phyloP scores from a whole-genome alignment of 2,329 filamentous ascomycete genomes.

The Aspergillus fijiensis region DNA sequence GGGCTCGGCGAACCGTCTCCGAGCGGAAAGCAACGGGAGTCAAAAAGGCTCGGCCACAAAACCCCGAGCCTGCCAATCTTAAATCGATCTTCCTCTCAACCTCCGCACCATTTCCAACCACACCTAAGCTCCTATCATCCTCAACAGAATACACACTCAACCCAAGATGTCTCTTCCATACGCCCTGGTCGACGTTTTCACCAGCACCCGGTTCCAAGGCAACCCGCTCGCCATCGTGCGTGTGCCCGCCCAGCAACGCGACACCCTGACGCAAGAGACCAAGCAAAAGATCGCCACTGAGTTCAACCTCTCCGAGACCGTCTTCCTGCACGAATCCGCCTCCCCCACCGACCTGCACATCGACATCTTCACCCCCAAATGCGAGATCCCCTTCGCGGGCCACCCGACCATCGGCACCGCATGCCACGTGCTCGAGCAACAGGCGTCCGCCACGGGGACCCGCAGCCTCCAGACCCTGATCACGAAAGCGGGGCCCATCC shows the following conservation, averaged over 20 bases:
- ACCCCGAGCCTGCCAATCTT: no score
- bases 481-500: not conserved
- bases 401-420: conserved; percentile 55
- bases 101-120: no score
- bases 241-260: conserved; percentile 34
- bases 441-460: not conserved
- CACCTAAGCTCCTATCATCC: no score
- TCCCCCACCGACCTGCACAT: conserved; percentile 34
- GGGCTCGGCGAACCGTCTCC: no score
- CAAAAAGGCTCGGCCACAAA: no score
- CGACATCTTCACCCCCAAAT: conserved; percentile 50
- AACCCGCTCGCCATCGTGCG: conserved; percentile 54
- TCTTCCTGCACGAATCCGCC: conserved; percentile 47
- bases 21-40: no score
- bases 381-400: conserved; percentile 53
- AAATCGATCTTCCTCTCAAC: no score
- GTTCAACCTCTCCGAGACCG: conserved; percentile 55
- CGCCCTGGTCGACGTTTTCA: conserved; percentile 45
- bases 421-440: conserved; percentile 37
- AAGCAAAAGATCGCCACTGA: conserved; percentile 52
- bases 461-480: not conserved
- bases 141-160: no score
- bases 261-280: conserved; percentile 37
- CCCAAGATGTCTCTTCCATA: not conserved
- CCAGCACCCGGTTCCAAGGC: conserved; percentile 46